A percentile compares a stretch with the other conserved stretches of the same genome.
Conservation (phyloP, 352 stramenopile genomes). For the Phytophthora hibernalis region DNA sequence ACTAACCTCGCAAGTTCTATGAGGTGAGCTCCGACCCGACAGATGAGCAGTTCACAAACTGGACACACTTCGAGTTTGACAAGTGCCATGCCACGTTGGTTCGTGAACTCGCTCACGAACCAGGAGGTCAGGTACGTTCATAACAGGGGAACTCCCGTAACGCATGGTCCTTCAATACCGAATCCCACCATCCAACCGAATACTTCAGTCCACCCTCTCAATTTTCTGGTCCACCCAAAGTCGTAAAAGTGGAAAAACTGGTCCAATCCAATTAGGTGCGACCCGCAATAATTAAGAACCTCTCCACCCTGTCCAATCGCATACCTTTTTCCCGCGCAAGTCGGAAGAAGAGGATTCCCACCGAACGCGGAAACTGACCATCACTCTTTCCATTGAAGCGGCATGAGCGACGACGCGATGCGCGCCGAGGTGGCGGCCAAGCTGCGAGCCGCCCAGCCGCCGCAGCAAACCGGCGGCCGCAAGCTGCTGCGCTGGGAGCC, state of each 20-base stretch:
- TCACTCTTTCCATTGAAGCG: conserved; percentile 31
- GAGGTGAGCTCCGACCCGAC: too few relatives aligned
- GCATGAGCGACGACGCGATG: conserved; percentile 41
- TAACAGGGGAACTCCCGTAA: neutral
- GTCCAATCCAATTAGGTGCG: too few relatives aligned
- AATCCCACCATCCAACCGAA: neutral
- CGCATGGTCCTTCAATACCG: neutral
- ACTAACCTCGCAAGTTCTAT: too few relatives aligned
- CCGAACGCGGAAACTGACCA: conserved; percentile 25
- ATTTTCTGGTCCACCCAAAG: too few relatives aligned
- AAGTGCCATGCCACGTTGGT: too few relatives aligned
- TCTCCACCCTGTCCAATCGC: neutral
- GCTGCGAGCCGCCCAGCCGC: conserved; percentile 40
- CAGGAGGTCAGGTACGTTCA: too few relatives aligned
- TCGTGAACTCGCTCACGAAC: too few relatives aligned
- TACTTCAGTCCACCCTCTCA: neutral
- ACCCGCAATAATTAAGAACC: too few relatives aligned
- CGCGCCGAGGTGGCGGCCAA: conserved; percentile 51
- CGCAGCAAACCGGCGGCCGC: conserved; percentile 34
- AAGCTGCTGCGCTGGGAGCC: conserved; percentile 78
- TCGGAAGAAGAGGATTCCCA: conserved; percentile 9
- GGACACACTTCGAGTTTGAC: too few relatives aligned
- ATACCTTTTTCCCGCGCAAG: conserved; percentile 18
- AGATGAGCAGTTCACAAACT: too few relatives aligned
- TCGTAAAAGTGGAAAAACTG: too few relatives aligned